Base-by-base conservation (phyloP, 2,329 filamentous ascomycete genomes). In the Arthrobotrys entomopaga region DNA sequence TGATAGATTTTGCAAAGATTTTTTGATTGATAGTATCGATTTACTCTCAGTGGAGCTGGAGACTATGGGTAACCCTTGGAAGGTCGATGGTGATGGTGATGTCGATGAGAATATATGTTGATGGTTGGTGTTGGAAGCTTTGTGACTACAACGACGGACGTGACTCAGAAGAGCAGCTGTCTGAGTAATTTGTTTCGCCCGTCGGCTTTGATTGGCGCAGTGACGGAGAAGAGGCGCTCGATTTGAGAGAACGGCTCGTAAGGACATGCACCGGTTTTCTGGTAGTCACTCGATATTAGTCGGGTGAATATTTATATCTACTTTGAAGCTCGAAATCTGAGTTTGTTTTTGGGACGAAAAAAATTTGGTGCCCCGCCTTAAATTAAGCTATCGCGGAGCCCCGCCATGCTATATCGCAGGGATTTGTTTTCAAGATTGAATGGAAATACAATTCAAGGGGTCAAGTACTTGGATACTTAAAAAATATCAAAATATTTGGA, bases 281-380 rank as follows among this genome's bases (percentile, higher is more conserved):
- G 2, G 10, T 40, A 38, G 58, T 24, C 34, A 26, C 19, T 43
- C 5, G 29, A 34, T 57, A 22, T 20, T 13, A 16, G 57, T 38
- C 11, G 13, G 29, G 34, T 19, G 42, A 20, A 19, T n/a, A n/a
- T 1, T 26, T 34, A 34, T 46, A 46, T 52, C 24, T 7, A 26
- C 49, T 66, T n/a, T 50, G 46, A 20, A 61, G 16, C 50, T 50
- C n/a, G 19, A 19, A 19, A 19, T 24, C 15, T 22, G 24, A 40
- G 43, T 42, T 42, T 22, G 16, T n/a, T 20, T 19, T 48, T 22
- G 6, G n/a, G 48, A n/a, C 43, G 11, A 13, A 42, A 61, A 61
- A 52, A 52, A 15, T 61, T 61, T 42, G 34, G 54, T 67, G 64
- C 64, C 64, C 64, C 64, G 64, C 64, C 64, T 59, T 66, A 43